Evolutionary conservation across 805 yeast genomes (phyloP).

Genomic region (Starmerella scarabaei): DNA sequence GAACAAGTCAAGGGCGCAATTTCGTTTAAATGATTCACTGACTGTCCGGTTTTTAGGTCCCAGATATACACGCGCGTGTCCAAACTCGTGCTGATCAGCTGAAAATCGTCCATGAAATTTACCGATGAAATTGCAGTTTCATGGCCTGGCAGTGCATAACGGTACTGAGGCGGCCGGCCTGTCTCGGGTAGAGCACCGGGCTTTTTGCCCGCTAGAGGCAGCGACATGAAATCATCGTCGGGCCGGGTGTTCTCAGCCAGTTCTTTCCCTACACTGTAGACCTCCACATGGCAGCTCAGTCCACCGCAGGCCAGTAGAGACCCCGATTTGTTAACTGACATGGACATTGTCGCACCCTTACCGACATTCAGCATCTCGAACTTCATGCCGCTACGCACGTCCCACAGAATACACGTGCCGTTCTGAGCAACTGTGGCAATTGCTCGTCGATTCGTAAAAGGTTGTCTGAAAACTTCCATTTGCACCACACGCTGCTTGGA

Average conservation of each 20-base stretch:
- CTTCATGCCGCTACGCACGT: slow-evolving; percentile 11
- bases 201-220: neutral
- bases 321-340: slow-evolving; percentile 11
- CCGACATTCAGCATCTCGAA: slow-evolving; percentile 17
- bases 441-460: neutral
- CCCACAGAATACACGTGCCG: slow-evolving; percentile 17
- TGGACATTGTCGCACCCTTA: slow-evolving; percentile 11
- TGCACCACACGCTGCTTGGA: neutral
- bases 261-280: slow-evolving; percentile 14
- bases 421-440: slow-evolving; percentile 13
- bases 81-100: slow-evolving; percentile 9
- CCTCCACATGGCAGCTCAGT: slow-evolving; percentile 18
- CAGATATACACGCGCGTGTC: slow-evolving; percentile 37
- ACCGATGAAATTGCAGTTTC: slow-evolving; percentile 12
- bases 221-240: neutral
- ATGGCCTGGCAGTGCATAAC: slow-evolving; percentile 11
- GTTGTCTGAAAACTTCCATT: slow-evolving; percentile 3
- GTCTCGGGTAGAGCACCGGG: neutral
- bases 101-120: slow-evolving; percentile 9
- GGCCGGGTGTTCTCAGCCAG: neutral
- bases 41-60: slow-evolving; percentile 83
- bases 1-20: neutral
- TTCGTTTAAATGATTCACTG: slow-evolving; percentile 59
- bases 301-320: slow-evolving; percentile 18
- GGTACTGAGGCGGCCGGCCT: slow-evolving; percentile 4